Conservation (phyloP, 805 yeast species). For the Yueomyces sinensis region DNA sequence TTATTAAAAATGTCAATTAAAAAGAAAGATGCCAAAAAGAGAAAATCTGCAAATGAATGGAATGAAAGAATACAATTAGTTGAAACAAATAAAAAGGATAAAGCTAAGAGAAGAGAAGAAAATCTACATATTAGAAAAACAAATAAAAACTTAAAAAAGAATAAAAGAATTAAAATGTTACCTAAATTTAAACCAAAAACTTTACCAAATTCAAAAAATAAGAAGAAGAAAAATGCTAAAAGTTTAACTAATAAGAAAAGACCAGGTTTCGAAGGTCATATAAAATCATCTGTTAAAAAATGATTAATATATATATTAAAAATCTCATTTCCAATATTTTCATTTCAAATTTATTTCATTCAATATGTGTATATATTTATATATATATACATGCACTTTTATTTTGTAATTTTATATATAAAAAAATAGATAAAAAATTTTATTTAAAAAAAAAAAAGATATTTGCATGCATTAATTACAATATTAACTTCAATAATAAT, state of each 20-base stretch:
- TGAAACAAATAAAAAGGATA: slow-evolving; percentile 56
- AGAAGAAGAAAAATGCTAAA: not conserved
- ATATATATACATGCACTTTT: no score
- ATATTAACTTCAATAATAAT: no score
- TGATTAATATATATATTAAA: no score
- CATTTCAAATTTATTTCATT: no score
- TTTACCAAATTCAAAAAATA: slow-evolving; percentile 25
- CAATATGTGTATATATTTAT: no score
- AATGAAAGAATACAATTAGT: slow-evolving; percentile 74
- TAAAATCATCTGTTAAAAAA: no score
- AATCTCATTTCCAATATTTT: no score
- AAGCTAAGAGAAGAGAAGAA: slow-evolving; percentile 81
- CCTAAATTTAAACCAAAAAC: slow-evolving; percentile 48
- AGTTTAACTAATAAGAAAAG: slow-evolving; percentile 34
- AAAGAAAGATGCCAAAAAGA: slow-evolving; percentile 69
- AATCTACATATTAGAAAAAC: slow-evolving; percentile 77
- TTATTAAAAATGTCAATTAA: slow-evolving; percentile 75
- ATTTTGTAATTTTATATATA: no score
- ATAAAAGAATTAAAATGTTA: slow-evolving; percentile 54
- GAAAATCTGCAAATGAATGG: slow-evolving; percentile 88
- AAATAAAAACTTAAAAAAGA: slow-evolving; percentile 69
- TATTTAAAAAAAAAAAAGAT: no score
- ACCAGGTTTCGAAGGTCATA: slow-evolving; percentile 87
- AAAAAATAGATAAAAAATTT: no score
- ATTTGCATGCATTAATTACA: no score